Base-by-base conservation (phyloP, 2,329 filamentous ascomycete species). In the Alternaria sp. region DNA sequence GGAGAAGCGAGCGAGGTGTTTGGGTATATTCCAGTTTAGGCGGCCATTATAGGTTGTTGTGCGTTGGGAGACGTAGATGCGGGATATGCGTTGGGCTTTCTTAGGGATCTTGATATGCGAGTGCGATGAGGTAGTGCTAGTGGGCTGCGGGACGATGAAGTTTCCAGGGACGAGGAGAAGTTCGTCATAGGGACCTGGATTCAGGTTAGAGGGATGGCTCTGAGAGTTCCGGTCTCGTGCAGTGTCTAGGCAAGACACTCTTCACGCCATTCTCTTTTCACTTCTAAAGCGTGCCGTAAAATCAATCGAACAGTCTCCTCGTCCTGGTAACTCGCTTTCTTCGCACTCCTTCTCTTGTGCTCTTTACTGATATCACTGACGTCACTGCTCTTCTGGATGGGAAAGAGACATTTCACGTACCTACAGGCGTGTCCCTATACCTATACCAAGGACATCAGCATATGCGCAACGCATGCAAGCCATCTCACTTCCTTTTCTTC, bases 11-110 rank as follows among this genome's bases (percentile, higher is more conserved):
- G 74, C 74, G 18, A 77, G 70, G 59, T 76, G 73, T 56, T 78
- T 77, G 11, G 75, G 72, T 27, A 78, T 77, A 62, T 78, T 75
- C 73, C 74, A 77, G 51, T 77, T 76, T 4, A 73, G 44, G 34
- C 74, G 72, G 36, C 74, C 73, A 52, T 77, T 77, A 63, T 77
- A 76, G 14, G 60, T 59, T 11, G 74, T 78, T 10, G 69, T 73
- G 56, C 70, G 68, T 41, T 77, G 74, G 28, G 73, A 75, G 46
- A 77, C 73, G 57, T 77, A 78, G 44, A 77, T 77, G 32, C 73
- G 70, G 25, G 65, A 59, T 27, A 77, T 73, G 18, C 74, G 64
- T 27, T 75, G 68, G 5, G 70, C 69, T n/a, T 66, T 70, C n/a
- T 69, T 68, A 16, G 71, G 71, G 14, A 75, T 68, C 2, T 57